These are phyloP conservation scores for Pichia nakasei DNA, from an alignment of 805 yeast genomes.

Conservation along the genomic window DNA sequence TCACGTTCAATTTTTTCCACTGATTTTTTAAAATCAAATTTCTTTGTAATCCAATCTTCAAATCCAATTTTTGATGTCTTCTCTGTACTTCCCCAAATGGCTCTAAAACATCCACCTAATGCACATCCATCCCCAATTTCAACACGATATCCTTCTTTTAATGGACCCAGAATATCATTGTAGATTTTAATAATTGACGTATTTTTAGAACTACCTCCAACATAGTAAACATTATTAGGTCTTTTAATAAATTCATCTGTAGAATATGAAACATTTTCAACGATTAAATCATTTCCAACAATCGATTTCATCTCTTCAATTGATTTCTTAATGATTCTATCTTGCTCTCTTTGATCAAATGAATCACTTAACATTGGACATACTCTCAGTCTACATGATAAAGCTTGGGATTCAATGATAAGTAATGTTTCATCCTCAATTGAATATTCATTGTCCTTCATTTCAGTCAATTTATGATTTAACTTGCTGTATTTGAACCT, in stretches of 20 bases:
- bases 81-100: slow-evolving; percentile 49
- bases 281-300: slow-evolving; percentile 16
- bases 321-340: slow-evolving; percentile 1
- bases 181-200: slow-evolving; percentile 56
- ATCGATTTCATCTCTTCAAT: background rate
- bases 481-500: slow-evolving; percentile 35
- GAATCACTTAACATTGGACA: slow-evolving; percentile 53
- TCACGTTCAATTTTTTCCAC: slow-evolving; percentile 30
- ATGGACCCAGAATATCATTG: slow-evolving; percentile 61
- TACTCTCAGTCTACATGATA: slow-evolving; percentile 72
- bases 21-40: slow-evolving; percentile 39
- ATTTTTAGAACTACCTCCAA: slow-evolving; percentile 83
- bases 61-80: slow-evolving; percentile 21
- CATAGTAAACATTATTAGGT: slow-evolving; percentile 69
- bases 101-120: slow-evolving; percentile 81
- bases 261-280: slow-evolving; percentile 41
- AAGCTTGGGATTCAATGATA: slow-evolving; percentile 80
- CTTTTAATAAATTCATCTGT: slow-evolving; percentile 35
- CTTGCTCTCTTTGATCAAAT: slow-evolving; percentile 3
- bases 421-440: slow-evolving; percentile 59
- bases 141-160: slow-evolving; percentile 55
- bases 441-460: slow-evolving; percentile 35
- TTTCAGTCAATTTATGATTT: slow-evolving; percentile 13
- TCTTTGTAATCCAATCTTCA: slow-evolving; percentile 37
- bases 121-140: slow-evolving; percentile 89